A percentile compares a stretch with the other conserved stretches of the same genome.
Conservation (phyloP, 306 rosid species). For the Canavalia gladiata region DNA sequence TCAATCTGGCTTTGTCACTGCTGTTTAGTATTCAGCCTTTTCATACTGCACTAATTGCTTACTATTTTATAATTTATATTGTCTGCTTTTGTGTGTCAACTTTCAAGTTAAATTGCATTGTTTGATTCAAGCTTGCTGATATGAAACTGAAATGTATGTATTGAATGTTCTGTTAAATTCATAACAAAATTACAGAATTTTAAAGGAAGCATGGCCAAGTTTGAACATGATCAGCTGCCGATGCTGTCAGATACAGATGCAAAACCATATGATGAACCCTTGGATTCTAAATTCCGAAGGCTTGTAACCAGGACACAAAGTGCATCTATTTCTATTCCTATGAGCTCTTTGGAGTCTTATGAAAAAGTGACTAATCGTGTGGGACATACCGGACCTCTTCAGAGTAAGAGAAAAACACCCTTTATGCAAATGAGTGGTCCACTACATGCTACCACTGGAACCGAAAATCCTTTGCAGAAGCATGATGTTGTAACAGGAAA, state of each 20-base stretch:
- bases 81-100: not conserved
- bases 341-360: conserved; percentile 57
- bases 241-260: conserved; percentile 61
- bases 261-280: conserved; percentile 48
- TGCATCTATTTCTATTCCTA: conserved; percentile 64
- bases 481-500: conserved; percentile 47
- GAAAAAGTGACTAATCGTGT: conserved; percentile 57
- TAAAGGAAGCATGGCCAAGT: conserved; percentile 60
- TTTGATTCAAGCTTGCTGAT: conserved; percentile 30
- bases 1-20: conserved; percentile 33
- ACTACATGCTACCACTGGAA: conserved; percentile 46
- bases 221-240: conserved; percentile 65
- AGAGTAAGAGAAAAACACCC: conserved; percentile 59
- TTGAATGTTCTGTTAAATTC: conserved; percentile 29
- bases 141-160: not conserved
- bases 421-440: conserved; percentile 73
- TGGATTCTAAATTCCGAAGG: conserved; percentile 50
- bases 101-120: conserved; percentile 27
- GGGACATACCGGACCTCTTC: conserved; percentile 76
- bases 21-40: not conserved
- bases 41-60: not conserved
- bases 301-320: conserved; percentile 62
- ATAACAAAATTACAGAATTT: conserved; percentile 41
- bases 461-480: conserved; percentile 50
- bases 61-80: conserved; percentile 30